These are phyloP conservation scores for Dunaliella primolecta DNA, from an alignment of 139 green algal species.

Conservation along the genomic window DNA sequence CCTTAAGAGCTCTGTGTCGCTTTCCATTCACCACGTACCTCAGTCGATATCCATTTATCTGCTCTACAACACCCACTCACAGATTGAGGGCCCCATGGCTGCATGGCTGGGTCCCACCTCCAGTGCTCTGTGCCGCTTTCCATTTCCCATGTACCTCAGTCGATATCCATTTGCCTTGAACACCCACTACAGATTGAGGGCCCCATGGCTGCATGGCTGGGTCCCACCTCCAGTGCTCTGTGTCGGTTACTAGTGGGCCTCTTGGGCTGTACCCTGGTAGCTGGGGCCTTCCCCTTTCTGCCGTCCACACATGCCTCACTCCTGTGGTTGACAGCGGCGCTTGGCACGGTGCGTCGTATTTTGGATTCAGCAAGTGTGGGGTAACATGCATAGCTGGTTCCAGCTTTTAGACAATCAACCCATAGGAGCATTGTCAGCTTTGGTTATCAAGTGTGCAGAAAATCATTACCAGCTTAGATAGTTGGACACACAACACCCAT, in stretches of 20 bases:
- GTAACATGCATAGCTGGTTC: too few relatives aligned
- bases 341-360: slow-evolving; percentile 44
- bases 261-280: slow-evolving; percentile 21
- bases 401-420: too few relatives aligned
- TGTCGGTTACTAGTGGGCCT: slow-evolving; percentile 27
- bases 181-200: slow-evolving; percentile 45
- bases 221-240: slow-evolving; percentile 42
- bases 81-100: slow-evolving; percentile 37
- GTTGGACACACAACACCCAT: too few relatives aligned
- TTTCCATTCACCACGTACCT: too few relatives aligned
- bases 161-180: too few relatives aligned
- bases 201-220: slow-evolving; percentile 53
- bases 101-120: slow-evolving; percentile 43
- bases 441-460: too few relatives aligned
- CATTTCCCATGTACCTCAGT: too few relatives aligned
- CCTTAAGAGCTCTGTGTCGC: slow-evolving; percentile 35
- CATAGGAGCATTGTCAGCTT: too few relatives aligned
- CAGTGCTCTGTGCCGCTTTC: slow-evolving; percentile 39
- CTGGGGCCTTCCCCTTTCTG: slow-evolving; percentile 50
- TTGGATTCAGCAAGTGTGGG: too few relatives aligned
- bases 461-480: too few relatives aligned
- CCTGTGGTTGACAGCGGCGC: slow-evolving; percentile 42
- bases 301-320: slow-evolving; percentile 36
- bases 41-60: too few relatives aligned
- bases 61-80: background rate